phyloP scores from a whole-genome alignment of 2,329 filamentous ascomycete genomes.

The Helotiales sp. region DNA sequence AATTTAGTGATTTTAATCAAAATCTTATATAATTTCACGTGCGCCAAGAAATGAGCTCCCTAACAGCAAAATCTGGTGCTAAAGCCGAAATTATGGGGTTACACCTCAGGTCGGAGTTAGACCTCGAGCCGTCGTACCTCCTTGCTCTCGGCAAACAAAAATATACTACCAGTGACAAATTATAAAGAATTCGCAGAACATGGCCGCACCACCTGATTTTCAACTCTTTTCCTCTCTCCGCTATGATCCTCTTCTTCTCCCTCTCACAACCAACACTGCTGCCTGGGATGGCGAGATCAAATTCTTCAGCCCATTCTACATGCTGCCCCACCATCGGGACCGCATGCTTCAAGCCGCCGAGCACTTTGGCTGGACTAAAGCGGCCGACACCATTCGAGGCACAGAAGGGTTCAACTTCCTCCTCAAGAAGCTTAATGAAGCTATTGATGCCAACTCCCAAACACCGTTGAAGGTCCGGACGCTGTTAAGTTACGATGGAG shows the following conservation, averaged over 20 bases:
- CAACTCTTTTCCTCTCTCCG: slow-evolving; percentile 73
- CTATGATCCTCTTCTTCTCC: slow-evolving; percentile 64
- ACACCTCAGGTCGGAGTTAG: too few species aligned
- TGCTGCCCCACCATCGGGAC: slow-evolving; percentile 78
- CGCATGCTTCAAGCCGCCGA: slow-evolving; percentile 70
- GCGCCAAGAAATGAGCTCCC: too few species aligned
- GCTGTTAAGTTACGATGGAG: slow-evolving; percentile 56
- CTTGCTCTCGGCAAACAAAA: too few species aligned
- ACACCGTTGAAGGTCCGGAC: slow-evolving; percentile 58
- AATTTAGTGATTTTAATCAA: too few species aligned
- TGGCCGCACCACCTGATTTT: slow-evolving; percentile 49
- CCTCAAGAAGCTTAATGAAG: slow-evolving; percentile 45
- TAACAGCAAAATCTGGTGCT: too few species aligned
- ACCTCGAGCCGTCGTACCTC: too few species aligned
- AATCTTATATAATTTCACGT: too few species aligned
- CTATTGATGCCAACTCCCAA: slow-evolving; percentile 38
- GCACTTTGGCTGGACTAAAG: slow-evolving; percentile 60
- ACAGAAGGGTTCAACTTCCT: slow-evolving; percentile 52
- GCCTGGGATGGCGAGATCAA: slow-evolving; percentile 51
- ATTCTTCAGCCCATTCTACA: slow-evolving; percentile 70
- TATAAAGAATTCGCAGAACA: not conserved
- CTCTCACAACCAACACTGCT: slow-evolving; percentile 37
- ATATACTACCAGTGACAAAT: not conserved
- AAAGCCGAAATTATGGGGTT: too few species aligned
- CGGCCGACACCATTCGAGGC: slow-evolving; percentile 52